Evolutionary conservation across 1,284 basidiomycete genomes (phyloP).

Genomic region (Ceratobasidium sp.): DNA sequence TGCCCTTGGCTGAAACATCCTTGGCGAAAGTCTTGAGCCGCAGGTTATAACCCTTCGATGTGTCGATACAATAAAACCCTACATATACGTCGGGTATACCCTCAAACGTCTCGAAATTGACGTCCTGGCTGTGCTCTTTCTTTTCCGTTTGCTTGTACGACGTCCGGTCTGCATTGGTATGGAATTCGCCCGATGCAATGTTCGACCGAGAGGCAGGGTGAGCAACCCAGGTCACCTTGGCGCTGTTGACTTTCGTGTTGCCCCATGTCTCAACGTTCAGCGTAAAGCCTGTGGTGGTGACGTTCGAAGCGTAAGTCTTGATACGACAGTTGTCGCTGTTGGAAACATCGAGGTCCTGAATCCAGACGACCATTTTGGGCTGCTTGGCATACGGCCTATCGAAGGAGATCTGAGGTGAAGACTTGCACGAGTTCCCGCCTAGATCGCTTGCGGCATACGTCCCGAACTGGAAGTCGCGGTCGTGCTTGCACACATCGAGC

Average conservation of each 20-base stretch:
- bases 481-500: slow-evolving; percentile 8
- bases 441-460: slow-evolving; percentile 7
- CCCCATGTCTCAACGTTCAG: slow-evolving; percentile 39
- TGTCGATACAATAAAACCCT: slow-evolving; percentile 31
- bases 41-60: neutral
- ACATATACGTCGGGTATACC: slow-evolving; percentile 7
- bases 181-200: slow-evolving; percentile 19
- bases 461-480: slow-evolving; percentile 35
- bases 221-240: slow-evolving; percentile 40
- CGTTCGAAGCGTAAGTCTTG: neutral
- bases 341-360: slow-evolving; percentile 22
- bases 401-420: slow-evolving; percentile 7
- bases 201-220: slow-evolving; percentile 31
- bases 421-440: neutral
- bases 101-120: slow-evolving; percentile 25
- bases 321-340: slow-evolving; percentile 23
- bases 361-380: slow-evolving; percentile 39
- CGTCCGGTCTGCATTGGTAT: slow-evolving; percentile 21
- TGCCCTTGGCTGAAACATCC: slow-evolving; percentile 1
- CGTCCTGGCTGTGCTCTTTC: neutral
- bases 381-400: slow-evolving; percentile 23
- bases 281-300: slow-evolving; percentile 39
- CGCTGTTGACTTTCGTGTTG: slow-evolving; percentile 25
- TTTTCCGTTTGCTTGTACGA: neutral
- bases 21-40: slow-evolving; percentile 2